Evolutionary conservation across 179 eudicot species (phyloP), one percentile per base, ranked within the genome.

Genomic region (Sideroxylon spinosum): DNA sequence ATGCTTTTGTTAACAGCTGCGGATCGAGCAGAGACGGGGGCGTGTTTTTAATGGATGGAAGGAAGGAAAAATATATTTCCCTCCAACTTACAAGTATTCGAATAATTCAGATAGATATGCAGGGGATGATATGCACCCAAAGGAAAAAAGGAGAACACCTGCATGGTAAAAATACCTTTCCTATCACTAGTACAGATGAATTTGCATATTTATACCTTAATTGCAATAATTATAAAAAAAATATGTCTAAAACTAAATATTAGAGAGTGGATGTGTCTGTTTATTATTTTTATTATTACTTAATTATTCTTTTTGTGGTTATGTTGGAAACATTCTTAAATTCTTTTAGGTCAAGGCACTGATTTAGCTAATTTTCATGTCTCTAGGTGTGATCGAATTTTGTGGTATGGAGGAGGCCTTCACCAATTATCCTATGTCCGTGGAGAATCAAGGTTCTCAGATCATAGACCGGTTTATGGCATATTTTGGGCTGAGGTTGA

Each of bases 381-480:
- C n/a, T 81, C 79, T 81, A 95, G 99, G 99, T 95, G 99, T 81
- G 99, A 95, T 78, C 85, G 99, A 7, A 89, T 95, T 49, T 81
- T 95, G 78, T 94, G 99, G 99, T 78, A 87, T 72, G 99, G 99
- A 50, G 81, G 84, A 68, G 98, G 99, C 68, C 86, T 94, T 26
- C 89, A 85, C 75, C 99, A 94, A 69, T 84, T 92, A 63, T 95
- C 99, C 3, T 94, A 95, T 72, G 96, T 94, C n/a, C 92, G 98
- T n/a, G 99, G 99, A 57, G 99, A 95, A 79, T 93, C 98, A 2
- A 87, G 93, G 84, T 95, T 95, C 88, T 95, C 99, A 0, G 99
- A 94, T 89, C 99, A 95, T 76, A 84, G 98, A 80, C 99, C 98
- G 0, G 99, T 95, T 78, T 95, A 87, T 55, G 78, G 98, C 82